Conservation (phyloP, 352 stramenopile genomes). For the Phytopythium montanum region DNA sequence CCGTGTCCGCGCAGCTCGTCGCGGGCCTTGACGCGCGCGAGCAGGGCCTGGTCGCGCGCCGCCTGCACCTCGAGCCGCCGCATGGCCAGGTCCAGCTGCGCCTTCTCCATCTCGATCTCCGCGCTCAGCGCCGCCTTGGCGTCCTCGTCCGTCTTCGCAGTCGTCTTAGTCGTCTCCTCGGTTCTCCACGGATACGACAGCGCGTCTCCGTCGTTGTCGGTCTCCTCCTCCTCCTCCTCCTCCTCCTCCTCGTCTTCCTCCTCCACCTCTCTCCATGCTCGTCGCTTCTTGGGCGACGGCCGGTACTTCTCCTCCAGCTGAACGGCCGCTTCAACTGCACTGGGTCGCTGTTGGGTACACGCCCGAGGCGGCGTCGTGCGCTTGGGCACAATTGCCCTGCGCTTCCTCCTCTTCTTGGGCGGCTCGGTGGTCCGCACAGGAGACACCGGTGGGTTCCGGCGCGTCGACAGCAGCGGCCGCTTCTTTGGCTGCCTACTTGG, state of each 20-base stretch:
- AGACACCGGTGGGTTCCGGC: conserved; percentile 11
- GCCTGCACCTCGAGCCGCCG: conserved; percentile 27
- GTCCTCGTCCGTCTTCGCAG: conserved; percentile 11
- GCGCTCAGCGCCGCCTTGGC: conserved; percentile 17
- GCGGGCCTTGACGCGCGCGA: conserved; percentile 22
- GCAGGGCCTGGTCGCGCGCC: conserved; percentile 25
- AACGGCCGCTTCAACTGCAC: not conserved
- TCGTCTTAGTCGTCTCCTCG: conserved; percentile 18
- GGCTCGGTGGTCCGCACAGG: conserved; percentile 1
- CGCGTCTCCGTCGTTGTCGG: not conserved
- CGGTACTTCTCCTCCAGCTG: not conserved
- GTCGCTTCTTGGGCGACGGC: conserved; percentile 2
- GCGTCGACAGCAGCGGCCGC: conserved; percentile 20
- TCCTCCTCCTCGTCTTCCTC: not conserved
- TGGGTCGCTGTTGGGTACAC: not conserved
- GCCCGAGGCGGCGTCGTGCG: not conserved
- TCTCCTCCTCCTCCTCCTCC: not conserved
- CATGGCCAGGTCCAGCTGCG: conserved; percentile 25
- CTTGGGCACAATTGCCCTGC: not conserved
- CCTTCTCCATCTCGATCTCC: conserved; percentile 28
- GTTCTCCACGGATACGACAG: conserved; percentile 4
- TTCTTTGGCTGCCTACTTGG: conserved; percentile 14
- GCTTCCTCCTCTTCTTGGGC: conserved; percentile 1
- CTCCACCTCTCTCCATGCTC: not conserved
- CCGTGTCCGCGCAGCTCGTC: conserved; percentile 24